Conservation (phyloP, 768 basidiomycete species). For the Gymnopilus junonius region DNA sequence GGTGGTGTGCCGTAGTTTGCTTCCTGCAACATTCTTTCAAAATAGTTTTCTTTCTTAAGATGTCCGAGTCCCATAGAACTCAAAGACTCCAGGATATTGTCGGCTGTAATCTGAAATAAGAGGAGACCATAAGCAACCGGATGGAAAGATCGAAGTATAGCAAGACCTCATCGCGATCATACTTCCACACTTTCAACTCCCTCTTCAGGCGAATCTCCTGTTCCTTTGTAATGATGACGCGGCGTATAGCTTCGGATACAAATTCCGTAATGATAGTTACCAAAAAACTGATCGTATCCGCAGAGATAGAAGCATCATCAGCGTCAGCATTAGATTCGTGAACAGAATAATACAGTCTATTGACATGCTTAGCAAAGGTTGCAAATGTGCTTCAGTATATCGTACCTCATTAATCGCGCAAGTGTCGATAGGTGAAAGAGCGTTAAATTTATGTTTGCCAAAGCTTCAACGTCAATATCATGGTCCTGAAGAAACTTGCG, state of each 20-base stretch:
- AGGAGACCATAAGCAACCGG: not conserved
- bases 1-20: not conserved
- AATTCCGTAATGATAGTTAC: constrained; percentile 53
- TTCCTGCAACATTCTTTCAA: constrained; percentile 23
- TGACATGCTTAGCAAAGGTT: not conserved
- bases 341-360: constrained; percentile 27
- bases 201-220: constrained; percentile 62
- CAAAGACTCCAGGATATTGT: constrained; percentile 53
- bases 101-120: constrained; percentile 40
- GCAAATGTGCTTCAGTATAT: not conserved
- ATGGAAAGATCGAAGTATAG: not conserved
- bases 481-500: constrained; percentile 42
- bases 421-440: constrained; percentile 50
- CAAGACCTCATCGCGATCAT: constrained; percentile 45
- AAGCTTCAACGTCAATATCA: constrained; percentile 48
- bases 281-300: constrained; percentile 50
- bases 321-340: constrained; percentile 25
- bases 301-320: constrained; percentile 47
- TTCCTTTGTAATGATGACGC: constrained; percentile 57
- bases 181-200: constrained; percentile 64
- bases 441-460: constrained; percentile 49
- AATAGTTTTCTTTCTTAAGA: constrained; percentile 43
- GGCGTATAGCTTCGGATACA: constrained; percentile 52
- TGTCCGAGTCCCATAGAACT: constrained; percentile 46
- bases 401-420: constrained; percentile 44